Evolutionary conservation across 495 filamentous ascomycete genomes (phyloP).

Genomic region (Gamarada debralockiae): DNA sequence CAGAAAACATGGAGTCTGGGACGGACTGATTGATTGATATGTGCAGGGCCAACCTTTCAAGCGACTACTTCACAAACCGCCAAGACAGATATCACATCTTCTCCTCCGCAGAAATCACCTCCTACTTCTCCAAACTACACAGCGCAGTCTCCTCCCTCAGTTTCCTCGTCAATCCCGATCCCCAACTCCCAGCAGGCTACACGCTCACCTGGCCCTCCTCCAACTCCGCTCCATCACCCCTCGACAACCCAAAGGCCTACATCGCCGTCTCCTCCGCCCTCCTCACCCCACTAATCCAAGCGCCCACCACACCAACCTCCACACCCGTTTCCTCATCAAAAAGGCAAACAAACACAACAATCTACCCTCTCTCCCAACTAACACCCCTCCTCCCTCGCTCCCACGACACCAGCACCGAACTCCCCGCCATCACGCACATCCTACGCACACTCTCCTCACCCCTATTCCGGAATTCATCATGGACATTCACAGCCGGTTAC

Average conservation of each 20-base stretch:
- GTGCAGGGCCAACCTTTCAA: constrained; percentile 78
- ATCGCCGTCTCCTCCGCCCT: constrained; percentile 61
- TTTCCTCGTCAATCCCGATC: constrained; percentile 67
- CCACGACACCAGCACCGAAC: constrained; percentile 82
- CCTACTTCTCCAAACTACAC: constrained; percentile 79
- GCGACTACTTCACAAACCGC: constrained; percentile 94
- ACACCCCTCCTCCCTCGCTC: constrained; percentile 77
- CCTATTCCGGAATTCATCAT: constrained; percentile 61
- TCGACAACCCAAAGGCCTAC: constrained; percentile 64
- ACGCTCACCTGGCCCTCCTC: constrained; percentile 71
- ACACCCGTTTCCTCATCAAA: constrained; percentile 22
- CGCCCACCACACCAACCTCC: constrained; percentile 18
- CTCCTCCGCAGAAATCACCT: constrained; percentile 67
- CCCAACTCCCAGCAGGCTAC: constrained; percentile 57
- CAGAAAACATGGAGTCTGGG: background rate
- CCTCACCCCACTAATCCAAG: constrained; percentile 61
- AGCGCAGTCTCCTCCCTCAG: constrained; percentile 73
- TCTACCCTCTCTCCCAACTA: constrained; percentile 84
- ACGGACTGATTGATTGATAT: background rate
- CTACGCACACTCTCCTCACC: constrained; percentile 60
- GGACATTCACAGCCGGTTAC: constrained; percentile 97
- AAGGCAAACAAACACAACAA: constrained; percentile 53
- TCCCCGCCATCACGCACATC: constrained; percentile 70
- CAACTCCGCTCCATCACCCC: constrained; percentile 69
- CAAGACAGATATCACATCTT: constrained; percentile 95